phyloP scores from a whole-genome alignment of 164 flowering plant species.

The Tetracentron sinense region DNA sequence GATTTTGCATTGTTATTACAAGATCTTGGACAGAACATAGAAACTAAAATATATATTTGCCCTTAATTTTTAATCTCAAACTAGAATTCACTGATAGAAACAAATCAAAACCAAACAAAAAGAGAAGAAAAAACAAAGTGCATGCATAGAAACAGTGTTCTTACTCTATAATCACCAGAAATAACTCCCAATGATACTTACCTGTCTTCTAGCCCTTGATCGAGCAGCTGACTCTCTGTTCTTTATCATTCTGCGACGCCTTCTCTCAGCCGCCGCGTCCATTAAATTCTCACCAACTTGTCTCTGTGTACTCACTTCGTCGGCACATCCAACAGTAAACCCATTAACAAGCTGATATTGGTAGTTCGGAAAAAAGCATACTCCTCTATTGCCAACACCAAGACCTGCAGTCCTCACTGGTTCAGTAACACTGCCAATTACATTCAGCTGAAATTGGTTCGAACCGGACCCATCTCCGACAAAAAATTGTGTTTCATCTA shows the following conservation, averaged over 20 bases:
- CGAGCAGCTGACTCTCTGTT: slow-evolving; percentile 15
- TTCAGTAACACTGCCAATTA: neutral
- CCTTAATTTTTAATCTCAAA: too few species aligned
- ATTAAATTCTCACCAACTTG: neutral
- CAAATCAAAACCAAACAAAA: too few species aligned
- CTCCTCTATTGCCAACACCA: neutral
- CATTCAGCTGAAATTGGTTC: neutral
- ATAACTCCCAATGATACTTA: too few species aligned
- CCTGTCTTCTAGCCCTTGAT: slow-evolving; percentile 11
- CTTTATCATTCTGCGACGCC: slow-evolving; percentile 5
- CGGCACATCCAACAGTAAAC: neutral
- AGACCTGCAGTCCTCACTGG: too few species aligned
- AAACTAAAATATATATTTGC: too few species aligned
- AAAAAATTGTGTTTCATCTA: neutral
- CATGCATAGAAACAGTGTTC: too few species aligned
- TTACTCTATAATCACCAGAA: too few species aligned
- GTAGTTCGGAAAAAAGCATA: neutral
- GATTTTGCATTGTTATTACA: too few species aligned
- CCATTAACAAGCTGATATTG: neutral
- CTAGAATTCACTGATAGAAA: too few species aligned
- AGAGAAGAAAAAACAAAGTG: too few species aligned
- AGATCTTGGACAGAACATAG: too few species aligned
- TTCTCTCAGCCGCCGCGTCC: neutral
- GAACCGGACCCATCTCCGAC: neutral
- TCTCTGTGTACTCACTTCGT: neutral